A percentile compares a stretch with the other conserved stretches of the same genome.
Conservation (phyloP, 495 filamentous ascomycete genomes). For the Tuber aestivum region DNA sequence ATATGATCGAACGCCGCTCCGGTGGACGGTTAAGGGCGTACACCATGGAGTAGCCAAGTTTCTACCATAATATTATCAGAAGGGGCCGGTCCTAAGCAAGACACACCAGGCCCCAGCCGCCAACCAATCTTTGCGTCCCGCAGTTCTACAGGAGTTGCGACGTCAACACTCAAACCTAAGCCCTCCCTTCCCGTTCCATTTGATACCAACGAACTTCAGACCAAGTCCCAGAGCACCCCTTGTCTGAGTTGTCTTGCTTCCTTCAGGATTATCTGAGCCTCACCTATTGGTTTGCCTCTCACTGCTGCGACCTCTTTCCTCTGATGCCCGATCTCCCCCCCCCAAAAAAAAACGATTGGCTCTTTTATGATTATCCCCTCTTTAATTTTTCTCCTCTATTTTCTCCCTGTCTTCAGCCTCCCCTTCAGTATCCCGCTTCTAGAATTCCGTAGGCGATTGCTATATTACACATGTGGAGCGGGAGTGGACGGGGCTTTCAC, state of each 20-base stretch:
- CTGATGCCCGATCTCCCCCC: neutral
- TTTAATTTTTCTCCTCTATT: neutral
- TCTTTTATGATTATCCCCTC: neutral
- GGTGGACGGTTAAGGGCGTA: too few relatives aligned
- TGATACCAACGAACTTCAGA: too few relatives aligned
- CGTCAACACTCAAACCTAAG: too few relatives aligned
- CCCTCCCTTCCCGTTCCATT: too few relatives aligned
- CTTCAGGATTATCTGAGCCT: neutral
- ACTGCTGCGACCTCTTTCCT: neutral
- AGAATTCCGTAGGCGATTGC: neutral
- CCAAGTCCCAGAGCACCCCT: neutral
- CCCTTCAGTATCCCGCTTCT: neutral
- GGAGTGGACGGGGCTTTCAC: neutral
- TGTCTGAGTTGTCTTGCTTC: too few relatives aligned
- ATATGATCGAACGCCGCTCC: too few relatives aligned
- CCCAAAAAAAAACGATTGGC: neutral
- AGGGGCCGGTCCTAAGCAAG: too few relatives aligned
- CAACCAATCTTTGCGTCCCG: too few relatives aligned
- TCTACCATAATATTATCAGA: too few relatives aligned
- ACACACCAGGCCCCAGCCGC: too few relatives aligned
- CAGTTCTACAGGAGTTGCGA: too few relatives aligned
- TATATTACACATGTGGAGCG: neutral
- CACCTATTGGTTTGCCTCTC: neutral
- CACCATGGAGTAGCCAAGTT: too few relatives aligned
- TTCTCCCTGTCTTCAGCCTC: neutral